Base-by-base conservation (phyloP, 805 yeast genomes). In the Cyberlindnera suaveolens region DNA sequence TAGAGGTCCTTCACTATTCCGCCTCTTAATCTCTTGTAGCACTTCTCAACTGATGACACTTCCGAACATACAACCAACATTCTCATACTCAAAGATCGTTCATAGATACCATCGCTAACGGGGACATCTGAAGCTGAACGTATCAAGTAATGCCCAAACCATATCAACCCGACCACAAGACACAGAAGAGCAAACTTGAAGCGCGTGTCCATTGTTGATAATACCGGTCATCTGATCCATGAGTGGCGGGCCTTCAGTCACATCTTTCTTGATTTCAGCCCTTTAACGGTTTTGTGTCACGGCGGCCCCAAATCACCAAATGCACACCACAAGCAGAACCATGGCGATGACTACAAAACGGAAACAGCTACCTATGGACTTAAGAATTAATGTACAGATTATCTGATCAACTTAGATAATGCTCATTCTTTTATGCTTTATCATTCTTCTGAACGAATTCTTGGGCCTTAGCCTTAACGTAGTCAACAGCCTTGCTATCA, bases 381-480 rank as follows among this genome's bases (percentile, higher is more conserved):
- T 23, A 23, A 23, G 27, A 23, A 23, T 14, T 34, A 34, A 34
- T 34, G 37, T 34, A 34, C 37, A 34, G 15, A 13, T 6, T n/a
- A 17, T 18, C 18, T 13, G 9, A 13, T 19, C 37, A 34, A 6
- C 16, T 34, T 15, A n/a, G 13, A 14, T 11, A 13, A 18, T 11
- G 16, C 23, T 11, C 14, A 15, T 13, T 11, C 27, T 36, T 31
- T 20, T 31, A 18, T 31, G 13, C 19, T 29, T 38, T 13, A 5
- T n/a, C 36, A 31, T 34, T 39, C 34, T 32, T 62, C 43, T 64
- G 66, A 36, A 80, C 90, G 56, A 74, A 89, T 57, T 87, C 93
- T 34, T 80, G 78, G 29, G 98, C 98, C 67, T 84, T 85, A 16
- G 95, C 87, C 71, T 88, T 90, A 42, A 90, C 96, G 49, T 85